Conservation (phyloP, 2,329 filamentous ascomycete genomes). For the Aspergillus aculeatus region DNA sequence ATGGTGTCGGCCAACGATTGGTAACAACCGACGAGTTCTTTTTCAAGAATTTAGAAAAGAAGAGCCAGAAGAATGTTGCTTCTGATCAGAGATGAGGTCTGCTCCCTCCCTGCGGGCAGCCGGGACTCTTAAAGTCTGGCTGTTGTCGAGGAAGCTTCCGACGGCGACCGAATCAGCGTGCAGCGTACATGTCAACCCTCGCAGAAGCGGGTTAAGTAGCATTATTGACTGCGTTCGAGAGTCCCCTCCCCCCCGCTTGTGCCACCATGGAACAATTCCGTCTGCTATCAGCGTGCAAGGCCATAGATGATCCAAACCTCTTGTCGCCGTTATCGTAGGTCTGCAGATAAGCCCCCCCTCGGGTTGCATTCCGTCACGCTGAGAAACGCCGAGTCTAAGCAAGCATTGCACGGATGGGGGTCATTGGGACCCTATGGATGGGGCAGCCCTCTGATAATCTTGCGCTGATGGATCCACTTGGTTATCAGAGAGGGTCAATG, state of each 20-base stretch:
- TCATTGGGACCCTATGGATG: not conserved
- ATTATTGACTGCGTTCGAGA: not conserved
- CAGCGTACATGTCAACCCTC: not conserved
- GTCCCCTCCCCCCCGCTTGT: not conserved
- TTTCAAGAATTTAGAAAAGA: not conserved
- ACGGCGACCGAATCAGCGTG: not conserved
- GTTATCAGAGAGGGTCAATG: not conserved
- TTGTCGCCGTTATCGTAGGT: not conserved
- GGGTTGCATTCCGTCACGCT: not conserved
- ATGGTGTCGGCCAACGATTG: conserved; percentile 14
- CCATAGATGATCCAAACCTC: not conserved
- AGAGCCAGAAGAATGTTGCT: not conserved
- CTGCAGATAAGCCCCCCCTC: not conserved
- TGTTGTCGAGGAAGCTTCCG: not conserved
- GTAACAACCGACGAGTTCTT: not conserved
- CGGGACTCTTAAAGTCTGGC: not conserved
- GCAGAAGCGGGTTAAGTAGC: not conserved
- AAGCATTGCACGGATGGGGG: not conserved
- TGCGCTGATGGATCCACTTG: conserved; percentile 2
- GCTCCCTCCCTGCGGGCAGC: not conserved
- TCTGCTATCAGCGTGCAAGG: not conserved
- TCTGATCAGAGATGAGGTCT: not conserved
- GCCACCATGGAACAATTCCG: not conserved
- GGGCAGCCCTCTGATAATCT: not conserved
- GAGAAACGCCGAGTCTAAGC: not conserved